A percentile compares a stretch with the other conserved stretches of the same genome.
Evolutionary conservation across 2,329 filamentous ascomycete genomes (phyloP).

Genomic region (Parasarocladium wereldwijsianum): DNA sequence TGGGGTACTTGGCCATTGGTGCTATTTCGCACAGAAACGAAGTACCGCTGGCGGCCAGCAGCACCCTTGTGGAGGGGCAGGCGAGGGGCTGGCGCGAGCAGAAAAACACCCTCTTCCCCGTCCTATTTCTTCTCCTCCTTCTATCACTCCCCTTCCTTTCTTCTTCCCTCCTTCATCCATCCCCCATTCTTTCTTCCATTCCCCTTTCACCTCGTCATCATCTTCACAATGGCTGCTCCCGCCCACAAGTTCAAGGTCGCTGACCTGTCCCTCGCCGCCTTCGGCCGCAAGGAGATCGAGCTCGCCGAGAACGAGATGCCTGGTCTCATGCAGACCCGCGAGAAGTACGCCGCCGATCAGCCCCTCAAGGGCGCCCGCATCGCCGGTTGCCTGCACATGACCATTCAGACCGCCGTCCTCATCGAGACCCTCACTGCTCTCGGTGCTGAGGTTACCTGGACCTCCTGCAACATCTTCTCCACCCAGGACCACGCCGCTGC

Average conservation of each 20-base stretch:
- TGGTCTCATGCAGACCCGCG: constrained; percentile 88
- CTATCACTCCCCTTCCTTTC: constrained; percentile 7
- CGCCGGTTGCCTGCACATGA: constrained; percentile 98
- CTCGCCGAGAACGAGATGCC: constrained; percentile 95
- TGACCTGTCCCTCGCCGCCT: constrained; percentile 93
- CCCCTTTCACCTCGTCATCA: constrained; percentile 8
- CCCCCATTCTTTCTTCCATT: constrained; percentile 10
- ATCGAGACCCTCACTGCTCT: constrained; percentile 94
- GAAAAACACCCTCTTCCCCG: not conserved
- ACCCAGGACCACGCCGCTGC: constrained; percentile 97
- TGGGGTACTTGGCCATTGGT: too few species aligned
- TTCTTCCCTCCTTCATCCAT: constrained; percentile 10
- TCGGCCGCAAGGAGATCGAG: constrained; percentile 98
- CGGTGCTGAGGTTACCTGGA: constrained; percentile 97
- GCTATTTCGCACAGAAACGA: too few species aligned
- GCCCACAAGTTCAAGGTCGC: constrained; percentile 96
- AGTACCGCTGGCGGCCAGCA: not conserved
- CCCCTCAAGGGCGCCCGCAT: constrained; percentile 90
- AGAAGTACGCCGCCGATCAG: constrained; percentile 85
- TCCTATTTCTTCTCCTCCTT: constrained; percentile 16
- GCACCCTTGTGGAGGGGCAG: not conserved
- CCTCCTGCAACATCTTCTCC: constrained; percentile 99
- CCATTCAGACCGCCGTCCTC: constrained; percentile 97
- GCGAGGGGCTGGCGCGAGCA: not conserved
- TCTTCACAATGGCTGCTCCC: constrained; percentile 56